Base-by-base conservation (phyloP, 495 filamentous ascomycete genomes). In the Penicillium flavigenum region DNA sequence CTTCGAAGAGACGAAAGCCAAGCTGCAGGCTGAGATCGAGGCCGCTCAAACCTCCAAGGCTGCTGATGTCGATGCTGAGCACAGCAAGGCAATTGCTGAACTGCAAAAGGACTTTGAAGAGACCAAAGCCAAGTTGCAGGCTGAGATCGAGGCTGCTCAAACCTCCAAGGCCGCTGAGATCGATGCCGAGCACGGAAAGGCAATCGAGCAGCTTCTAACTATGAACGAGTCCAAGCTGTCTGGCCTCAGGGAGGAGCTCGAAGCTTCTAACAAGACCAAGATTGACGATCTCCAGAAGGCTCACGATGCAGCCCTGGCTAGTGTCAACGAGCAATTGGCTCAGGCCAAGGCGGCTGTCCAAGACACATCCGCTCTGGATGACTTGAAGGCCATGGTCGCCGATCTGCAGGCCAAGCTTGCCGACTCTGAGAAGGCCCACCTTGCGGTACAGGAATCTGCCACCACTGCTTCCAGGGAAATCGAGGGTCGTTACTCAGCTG, bases 151-250 rank as follows among this genome's bases (percentile, higher is more conserved):
- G 51, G 55, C 61, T 5, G 51, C 63, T 16, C 68, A 69, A 36
- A 45, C 59, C 17, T 68, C 72, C 16, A 36, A 63, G 36, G 61
- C 71, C 11, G 64, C 72, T 26, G 63, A 64, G 5, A 72, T 59
- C 19, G 59, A 67, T 38, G 42, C 45, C 9, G 62, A 58, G 59
- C 56, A 79, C 47, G 71, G 63, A 55, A 72, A 65, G 47, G 76
- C 72, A 11, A 78, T 79, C 34, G 76, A 79, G 57, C 69, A 74
- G 52, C 72, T 79, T n/a, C 70, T 79, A 56, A 76, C 66, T 5
- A 60, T 72, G n/a, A 70, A 77, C 12, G 76, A 79, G 19, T 58
- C 67, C 17, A 79, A 79, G 60, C 29, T 78, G 2, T 66, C 72
- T 14, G 61, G 60, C 32, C 54, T 79, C 17, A 66, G 64, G 16